Evolutionary conservation across 2,329 filamentous ascomycete genomes (phyloP), one percentile per base, ranked within the genome.

Genomic region (Paramyrothecium sp.): DNA sequence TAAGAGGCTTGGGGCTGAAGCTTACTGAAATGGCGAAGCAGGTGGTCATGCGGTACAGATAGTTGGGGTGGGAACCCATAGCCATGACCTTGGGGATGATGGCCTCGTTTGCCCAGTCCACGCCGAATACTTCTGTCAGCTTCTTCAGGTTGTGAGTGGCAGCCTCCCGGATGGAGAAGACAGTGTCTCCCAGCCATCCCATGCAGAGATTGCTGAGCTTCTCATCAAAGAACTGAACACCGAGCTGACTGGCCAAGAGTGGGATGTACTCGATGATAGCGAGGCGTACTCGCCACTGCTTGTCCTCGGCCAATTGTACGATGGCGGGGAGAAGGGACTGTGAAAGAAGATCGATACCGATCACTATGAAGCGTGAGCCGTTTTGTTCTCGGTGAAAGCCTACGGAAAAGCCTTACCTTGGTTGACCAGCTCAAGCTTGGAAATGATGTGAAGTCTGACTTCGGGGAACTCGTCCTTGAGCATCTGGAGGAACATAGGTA

Each of bases 261-360:
- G 95, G 95, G 67, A 99, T 97, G 78, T 99, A 98, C 83, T 99
- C 94, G 74, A 99, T 99, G 73, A 99, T 99, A 59, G 95, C 95
- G 64, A 99, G 84, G 65, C 95, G 90, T 59, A 99, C 95, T 70
- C 95, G 89, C 95, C 95, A 99, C 80, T 98, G 93, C 84, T 99
- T 99, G 77, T 99, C 95, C 77, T 98, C 95, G 56, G 95, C 95
- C 66, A 99, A 84, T 75, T 98, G 93, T 34, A 98, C 92, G 69
- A 99, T 99, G 49, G 95, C 95, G 13, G 96, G 95, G 53, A 99
- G 89, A 55, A 99, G 89, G 22, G 94, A 97, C 74, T 98, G 93
- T 51, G 95, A 97, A 53, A 99, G 88, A 19, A 96, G 86, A 60
- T 99, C 95, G 74, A 99, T 99, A 61, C 95, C 95, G 72, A 99